Evolutionary conservation across 2,329 filamentous ascomycete genomes (phyloP).

Genomic region (Keithomyces neogunnii): DNA sequence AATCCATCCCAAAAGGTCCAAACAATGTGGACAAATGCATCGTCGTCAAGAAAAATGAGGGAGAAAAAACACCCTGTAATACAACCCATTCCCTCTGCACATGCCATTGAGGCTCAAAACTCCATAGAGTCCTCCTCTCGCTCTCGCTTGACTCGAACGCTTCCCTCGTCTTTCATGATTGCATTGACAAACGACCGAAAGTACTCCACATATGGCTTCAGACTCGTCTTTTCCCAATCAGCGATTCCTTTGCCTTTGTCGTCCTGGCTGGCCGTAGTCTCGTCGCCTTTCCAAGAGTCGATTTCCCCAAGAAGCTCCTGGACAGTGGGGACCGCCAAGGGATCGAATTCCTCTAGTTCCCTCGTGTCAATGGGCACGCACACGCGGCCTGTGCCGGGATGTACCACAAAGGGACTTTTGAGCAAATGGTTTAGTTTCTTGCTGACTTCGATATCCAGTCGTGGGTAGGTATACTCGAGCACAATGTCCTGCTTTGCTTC

Average conservation of each 20-base stretch:
- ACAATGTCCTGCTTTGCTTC: constrained; percentile 95
- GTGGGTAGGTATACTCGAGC: constrained; percentile 94
- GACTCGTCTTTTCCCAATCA: constrained; percentile 95
- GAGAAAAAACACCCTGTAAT: neutral
- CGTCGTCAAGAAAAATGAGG: neutral
- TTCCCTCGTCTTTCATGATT: constrained; percentile 69
- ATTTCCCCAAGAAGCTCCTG: constrained; percentile 76
- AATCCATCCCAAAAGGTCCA: too few species aligned
- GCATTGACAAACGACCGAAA: constrained; percentile 75
- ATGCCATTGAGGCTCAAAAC: constrained; percentile 27
- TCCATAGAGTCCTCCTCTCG: constrained; percentile 45
- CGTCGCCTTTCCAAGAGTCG: constrained; percentile 60
- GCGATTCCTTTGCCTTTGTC: constrained; percentile 37
- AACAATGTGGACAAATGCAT: too few species aligned
- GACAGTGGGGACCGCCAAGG: constrained; percentile 80
- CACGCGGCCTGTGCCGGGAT: constrained; percentile 86
- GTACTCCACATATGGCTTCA: constrained; percentile 87
- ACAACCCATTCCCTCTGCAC: neutral
- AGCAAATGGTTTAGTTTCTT: constrained; percentile 98
- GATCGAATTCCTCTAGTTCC: constrained; percentile 74
- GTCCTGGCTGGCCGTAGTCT: constrained; percentile 23
- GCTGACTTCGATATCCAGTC: constrained; percentile 92
- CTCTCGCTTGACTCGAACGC: constrained; percentile 45
- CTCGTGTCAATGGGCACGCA: constrained; percentile 86
- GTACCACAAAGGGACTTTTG: constrained; percentile 93